Evolutionary conservation across 257 asterid species (phyloP).

Genomic region (Cruciata laevipes): DNA sequence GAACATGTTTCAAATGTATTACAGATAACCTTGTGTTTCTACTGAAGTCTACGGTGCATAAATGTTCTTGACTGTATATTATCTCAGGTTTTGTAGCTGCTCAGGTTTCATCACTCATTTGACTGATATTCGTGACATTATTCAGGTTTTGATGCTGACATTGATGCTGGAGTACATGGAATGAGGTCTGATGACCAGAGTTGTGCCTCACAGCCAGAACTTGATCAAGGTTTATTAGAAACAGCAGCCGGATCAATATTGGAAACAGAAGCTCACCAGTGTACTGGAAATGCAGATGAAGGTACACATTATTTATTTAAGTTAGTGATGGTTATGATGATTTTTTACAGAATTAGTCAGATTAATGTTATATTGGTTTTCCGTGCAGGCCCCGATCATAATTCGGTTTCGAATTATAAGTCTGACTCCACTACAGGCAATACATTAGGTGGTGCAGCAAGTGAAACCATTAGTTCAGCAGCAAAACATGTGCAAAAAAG

Average conservation of each 20-base stretch:
- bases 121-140: neutral
- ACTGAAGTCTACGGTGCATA: neutral
- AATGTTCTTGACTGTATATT: neutral
- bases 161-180: constrained; percentile 16
- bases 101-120: neutral
- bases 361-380: neutral
- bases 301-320: constrained; percentile 4
- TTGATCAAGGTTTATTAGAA: constrained; percentile 14
- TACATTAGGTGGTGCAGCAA: constrained; percentile 4
- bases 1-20: neutral
- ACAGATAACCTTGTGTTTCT: neutral
- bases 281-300: neutral
- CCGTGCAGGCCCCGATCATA: constrained; percentile 19
- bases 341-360: neutral
- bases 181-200: constrained; percentile 22
- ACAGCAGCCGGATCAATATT: neutral
- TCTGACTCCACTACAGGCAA: neutral
- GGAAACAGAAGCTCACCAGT: neutral
- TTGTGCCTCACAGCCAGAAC: constrained; percentile 13
- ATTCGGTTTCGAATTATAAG: constrained; percentile 15
- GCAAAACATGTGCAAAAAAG: constrained; percentile 19
- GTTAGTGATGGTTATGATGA: neutral
- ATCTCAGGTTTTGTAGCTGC: too few species aligned
- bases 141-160: constrained; percentile 7
- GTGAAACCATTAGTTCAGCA: constrained; percentile 14